A percentile compares a stretch with the other conserved stretches of the same genome.
Conservation (phyloP, 1,139 yeast genomes). For the Pichia inconspicua region DNA sequence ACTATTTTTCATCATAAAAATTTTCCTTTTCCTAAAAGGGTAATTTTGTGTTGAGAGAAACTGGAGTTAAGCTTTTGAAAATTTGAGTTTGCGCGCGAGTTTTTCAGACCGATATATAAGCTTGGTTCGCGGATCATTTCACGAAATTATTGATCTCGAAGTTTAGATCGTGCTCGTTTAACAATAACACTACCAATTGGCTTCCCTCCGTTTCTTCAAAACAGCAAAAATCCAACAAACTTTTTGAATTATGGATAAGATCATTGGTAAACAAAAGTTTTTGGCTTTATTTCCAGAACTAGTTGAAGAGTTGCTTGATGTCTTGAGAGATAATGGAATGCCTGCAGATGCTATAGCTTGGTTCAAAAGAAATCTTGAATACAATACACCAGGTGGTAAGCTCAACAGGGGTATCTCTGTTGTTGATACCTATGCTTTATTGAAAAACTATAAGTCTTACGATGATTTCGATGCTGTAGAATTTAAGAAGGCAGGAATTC, state of each 20-base stretch:
- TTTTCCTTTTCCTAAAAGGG: constrained; percentile 4
- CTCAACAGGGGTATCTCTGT: constrained; percentile 94
- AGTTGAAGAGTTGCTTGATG: constrained; percentile 65
- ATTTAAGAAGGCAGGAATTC: constrained; percentile 75
- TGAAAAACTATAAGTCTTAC: constrained; percentile 52
- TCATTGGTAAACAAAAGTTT: constrained; percentile 51
- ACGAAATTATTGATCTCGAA: too few species aligned
- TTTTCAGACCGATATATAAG: too few species aligned
- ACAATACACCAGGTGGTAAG: constrained; percentile 96
- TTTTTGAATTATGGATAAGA: constrained; percentile 28
- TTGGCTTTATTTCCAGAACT: constrained; percentile 67
- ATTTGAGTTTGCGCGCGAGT: neutral
- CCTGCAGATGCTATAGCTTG: constrained; percentile 82
- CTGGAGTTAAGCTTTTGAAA: too few species aligned
- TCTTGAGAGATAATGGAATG: constrained; percentile 66
- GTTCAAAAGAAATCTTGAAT: constrained; percentile 66
- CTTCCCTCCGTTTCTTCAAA: too few species aligned
- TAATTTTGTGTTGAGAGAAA: neutral
- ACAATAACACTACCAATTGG: too few species aligned
- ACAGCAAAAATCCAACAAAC: too few species aligned
- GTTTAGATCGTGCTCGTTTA: neutral
- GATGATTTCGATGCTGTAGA: constrained; percentile 56
- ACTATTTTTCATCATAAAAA: neutral
- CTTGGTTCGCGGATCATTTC: too few species aligned
- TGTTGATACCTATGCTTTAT: constrained; percentile 79